These are phyloP conservation scores for Elaeagnus macrophylla DNA, from an alignment of 306 rosid species.

Conservation along the genomic window DNA sequence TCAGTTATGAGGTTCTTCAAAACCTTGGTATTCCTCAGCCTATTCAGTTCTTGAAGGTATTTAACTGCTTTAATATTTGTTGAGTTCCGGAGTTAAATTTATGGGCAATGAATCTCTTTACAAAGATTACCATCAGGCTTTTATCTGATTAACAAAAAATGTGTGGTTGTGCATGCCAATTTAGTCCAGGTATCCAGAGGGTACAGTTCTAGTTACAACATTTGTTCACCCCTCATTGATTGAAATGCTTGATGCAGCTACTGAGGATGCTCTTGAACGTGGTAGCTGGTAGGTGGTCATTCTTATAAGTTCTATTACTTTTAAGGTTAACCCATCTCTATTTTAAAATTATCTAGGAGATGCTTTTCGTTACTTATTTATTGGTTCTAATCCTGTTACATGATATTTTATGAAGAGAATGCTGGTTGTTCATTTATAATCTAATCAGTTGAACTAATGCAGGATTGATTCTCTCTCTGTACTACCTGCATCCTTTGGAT, in stretches of 20 bases:
- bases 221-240: conserved; percentile 84
- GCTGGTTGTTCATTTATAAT: conserved; percentile 4
- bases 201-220: conserved; percentile 67
- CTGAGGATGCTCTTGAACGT: conserved; percentile 79
- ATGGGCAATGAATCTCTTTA: conserved; percentile 16
- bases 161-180: conserved; percentile 44
- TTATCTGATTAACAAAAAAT: conserved; percentile 26
- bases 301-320: too few relatives aligned
- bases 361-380: too few relatives aligned
- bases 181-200: conserved; percentile 98
- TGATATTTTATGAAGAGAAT: not conserved
- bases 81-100: too few relatives aligned
- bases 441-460: conserved; percentile 26
- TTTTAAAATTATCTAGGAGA: too few relatives aligned
- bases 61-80: conserved; percentile 30
- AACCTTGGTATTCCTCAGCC: conserved; percentile 96
- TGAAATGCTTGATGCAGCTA: conserved; percentile 90
- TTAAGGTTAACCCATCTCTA: too few relatives aligned
- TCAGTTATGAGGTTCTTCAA: conserved; percentile 65
- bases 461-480: conserved; percentile 89
- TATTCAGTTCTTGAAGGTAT: conserved; percentile 91
- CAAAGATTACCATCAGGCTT: conserved; percentile 4
- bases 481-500: conserved; percentile 76
- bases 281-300: conserved; percentile 58
- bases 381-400: not conserved